These are phyloP conservation scores for Monilinia aucupariae DNA, from an alignment of 2,329 filamentous ascomycete species.

Conservation along the genomic window DNA sequence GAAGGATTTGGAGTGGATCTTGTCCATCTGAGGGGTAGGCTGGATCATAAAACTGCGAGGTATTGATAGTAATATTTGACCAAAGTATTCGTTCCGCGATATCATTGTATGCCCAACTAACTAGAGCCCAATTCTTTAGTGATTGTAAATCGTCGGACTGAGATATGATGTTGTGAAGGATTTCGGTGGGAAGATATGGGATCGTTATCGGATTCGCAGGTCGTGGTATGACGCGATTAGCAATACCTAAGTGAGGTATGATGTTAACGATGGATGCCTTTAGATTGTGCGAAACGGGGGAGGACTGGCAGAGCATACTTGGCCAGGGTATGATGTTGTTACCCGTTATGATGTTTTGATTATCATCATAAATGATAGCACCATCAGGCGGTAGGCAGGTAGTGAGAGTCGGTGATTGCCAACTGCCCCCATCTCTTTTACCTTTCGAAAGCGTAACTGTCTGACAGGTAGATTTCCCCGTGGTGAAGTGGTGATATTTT, in stretches of 20 bases:
- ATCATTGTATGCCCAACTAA: constrained; percentile 9
- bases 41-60: constrained; percentile 14
- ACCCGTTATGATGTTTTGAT: constrained; percentile 3
- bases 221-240: constrained; percentile 5
- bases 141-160: constrained; percentile 15
- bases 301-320: not conserved
- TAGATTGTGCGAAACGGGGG: not conserved
- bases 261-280: not conserved
- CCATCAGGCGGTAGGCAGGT: constrained; percentile 4
- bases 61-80: constrained; percentile 17
- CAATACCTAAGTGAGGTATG: not conserved
- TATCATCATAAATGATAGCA: constrained; percentile 11
- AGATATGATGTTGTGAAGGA: constrained; percentile 14
- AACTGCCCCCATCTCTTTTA: constrained; percentile 12
- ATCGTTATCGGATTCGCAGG: constrained; percentile 11
- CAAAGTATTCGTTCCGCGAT: constrained; percentile 15
- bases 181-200: constrained; percentile 13
- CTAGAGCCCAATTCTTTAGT: constrained; percentile 16
- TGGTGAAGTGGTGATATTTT: not conserved
- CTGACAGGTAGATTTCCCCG: constrained; percentile 11
- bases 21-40: constrained; percentile 7
- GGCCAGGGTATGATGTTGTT: constrained; percentile 6
- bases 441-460: constrained; percentile 4
- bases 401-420: constrained; percentile 10
- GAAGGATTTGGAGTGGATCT: constrained; percentile 10